Evolutionary conservation across 495 filamentous ascomycete species (phyloP), one percentile per base, ranked within the genome.

Genomic region (Penicillium lividum): DNA sequence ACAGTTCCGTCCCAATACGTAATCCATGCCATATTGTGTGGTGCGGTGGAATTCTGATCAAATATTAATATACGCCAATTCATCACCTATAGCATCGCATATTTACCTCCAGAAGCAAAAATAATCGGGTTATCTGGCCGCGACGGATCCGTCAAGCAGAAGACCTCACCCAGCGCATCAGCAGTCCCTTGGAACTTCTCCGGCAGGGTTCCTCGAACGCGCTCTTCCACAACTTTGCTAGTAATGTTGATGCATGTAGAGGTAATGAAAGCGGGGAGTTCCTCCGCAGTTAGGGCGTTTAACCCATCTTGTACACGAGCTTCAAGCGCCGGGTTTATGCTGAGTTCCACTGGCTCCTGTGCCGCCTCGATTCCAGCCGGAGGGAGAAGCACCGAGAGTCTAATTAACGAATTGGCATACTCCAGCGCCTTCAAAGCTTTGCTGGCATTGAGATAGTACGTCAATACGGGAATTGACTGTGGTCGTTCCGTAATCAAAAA

Each of bases 141-240:
- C 15, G 85, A 85, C 5, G 89, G 89, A 73, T 93, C 89, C 9
- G 87, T 88, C 58, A 91, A 69, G 69, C 88, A 90, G 62, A 91
- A 92, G 1, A 88, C 86, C 65, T 91, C 88, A 1, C 84, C 87
- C 50, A 92, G 65, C 4, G 87, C 87, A 64, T 91, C 87, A 6
- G 86, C 84, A 27, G 86, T 60, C 79, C 82, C 53, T 71, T 76
- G 34, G 82, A 77, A 73, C 54, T 72, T 73, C 0, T 64, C 63
- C 1, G 68, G 70, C 3, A 75, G 60, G 1, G 68, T 72, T 38
- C 68, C 70, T 10, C 70, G 67, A 27, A 75, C 64, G 0, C 68
- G 66, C 53, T 68, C 68, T 53, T 74, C 68, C 3, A 74, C 68
- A n/a, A 75, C 65, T 5, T 64, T 67, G 25, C 67, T 67, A 1